phyloP scores from a whole-genome alignment of 495 filamentous ascomycete species.

The Bacidia rubella region DNA sequence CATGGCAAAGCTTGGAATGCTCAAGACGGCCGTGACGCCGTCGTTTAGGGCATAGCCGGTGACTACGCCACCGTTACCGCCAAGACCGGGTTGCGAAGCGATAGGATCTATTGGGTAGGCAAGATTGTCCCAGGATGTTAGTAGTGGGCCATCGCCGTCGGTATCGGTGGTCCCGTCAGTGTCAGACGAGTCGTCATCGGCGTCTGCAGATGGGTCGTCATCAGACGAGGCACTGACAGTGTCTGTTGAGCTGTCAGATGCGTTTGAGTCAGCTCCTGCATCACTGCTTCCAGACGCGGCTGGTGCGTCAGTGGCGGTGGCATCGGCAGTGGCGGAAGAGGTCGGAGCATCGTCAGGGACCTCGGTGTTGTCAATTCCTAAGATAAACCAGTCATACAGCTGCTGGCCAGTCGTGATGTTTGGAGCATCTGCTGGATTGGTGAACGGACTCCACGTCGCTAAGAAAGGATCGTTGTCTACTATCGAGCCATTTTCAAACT shows the following conservation, averaged over 20 bases:
- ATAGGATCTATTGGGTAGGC: conserved; percentile 25
- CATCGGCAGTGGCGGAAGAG: conserved; percentile 5
- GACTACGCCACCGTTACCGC: conserved; percentile 23
- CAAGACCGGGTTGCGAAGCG: conserved; percentile 24
- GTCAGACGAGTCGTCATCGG: conserved; percentile 1
- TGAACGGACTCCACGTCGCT: conserved; percentile 24
- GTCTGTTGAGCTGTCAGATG: background rate
- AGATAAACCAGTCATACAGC: conserved; percentile 37
- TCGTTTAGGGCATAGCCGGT: conserved; percentile 34
- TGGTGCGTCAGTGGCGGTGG: background rate
- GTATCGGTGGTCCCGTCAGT: conserved; percentile 1
- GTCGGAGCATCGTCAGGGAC: background rate
- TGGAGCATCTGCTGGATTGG: conserved; percentile 22
- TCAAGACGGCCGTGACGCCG: conserved; percentile 30
- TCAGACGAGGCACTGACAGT: background rate
- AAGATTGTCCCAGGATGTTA: conserved; percentile 17
- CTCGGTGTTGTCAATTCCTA: conserved; percentile 17
- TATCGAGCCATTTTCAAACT: conserved; percentile 27
- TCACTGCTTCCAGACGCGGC: background rate
- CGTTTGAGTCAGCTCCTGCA: background rate
- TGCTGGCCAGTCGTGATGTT: conserved; percentile 35
- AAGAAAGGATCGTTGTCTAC: conserved; percentile 20
- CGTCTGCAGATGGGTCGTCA: conserved; percentile 3
- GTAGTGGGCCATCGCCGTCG: conserved; percentile 5
- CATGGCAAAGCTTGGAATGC: conserved; percentile 34